phyloP scores from a whole-genome alignment of 345 rosid species.

The Sonneratia caseolaris region DNA sequence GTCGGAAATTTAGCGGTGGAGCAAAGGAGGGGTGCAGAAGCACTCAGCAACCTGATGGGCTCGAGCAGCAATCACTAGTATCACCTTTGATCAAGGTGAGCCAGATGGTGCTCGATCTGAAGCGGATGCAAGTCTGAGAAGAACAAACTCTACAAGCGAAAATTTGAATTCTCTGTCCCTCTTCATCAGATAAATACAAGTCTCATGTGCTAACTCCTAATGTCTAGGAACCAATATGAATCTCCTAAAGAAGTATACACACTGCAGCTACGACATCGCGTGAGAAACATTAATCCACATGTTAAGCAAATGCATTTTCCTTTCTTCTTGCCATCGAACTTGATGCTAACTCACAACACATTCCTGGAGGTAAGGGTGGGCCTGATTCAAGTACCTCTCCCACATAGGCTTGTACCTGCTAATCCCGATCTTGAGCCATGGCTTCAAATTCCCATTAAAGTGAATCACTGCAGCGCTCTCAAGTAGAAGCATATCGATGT shows the following conservation, averaged over 20 bases:
- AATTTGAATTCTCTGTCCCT: too few relatives aligned
- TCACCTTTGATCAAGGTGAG: too few relatives aligned
- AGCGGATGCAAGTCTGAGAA: too few relatives aligned
- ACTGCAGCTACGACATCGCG: background rate
- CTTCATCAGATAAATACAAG: too few relatives aligned
- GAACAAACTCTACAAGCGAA: too few relatives aligned
- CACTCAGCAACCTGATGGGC: too few relatives aligned
- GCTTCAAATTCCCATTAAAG: constrained; percentile 61
- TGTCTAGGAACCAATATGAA: too few relatives aligned
- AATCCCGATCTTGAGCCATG: constrained; percentile 54
- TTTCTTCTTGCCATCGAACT: background rate
- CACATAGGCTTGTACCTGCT: constrained; percentile 42
- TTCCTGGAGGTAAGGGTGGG: constrained; percentile 22
- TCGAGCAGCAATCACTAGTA: too few relatives aligned
- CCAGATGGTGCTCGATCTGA: too few relatives aligned
- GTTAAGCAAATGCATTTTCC: background rate
- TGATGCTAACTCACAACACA: constrained; percentile 10
- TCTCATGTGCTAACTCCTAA: too few relatives aligned
- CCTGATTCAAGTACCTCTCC: constrained; percentile 29
- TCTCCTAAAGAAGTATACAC: background rate
- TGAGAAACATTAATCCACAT: background rate
- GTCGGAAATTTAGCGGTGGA: too few relatives aligned
- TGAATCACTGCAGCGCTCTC: constrained; percentile 51
- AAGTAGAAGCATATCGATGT: constrained; percentile 26
- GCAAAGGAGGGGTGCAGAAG: too few relatives aligned